Conservation (phyloP, 352 stramenopile genomes). For the Elongisporangium prolatum region DNA sequence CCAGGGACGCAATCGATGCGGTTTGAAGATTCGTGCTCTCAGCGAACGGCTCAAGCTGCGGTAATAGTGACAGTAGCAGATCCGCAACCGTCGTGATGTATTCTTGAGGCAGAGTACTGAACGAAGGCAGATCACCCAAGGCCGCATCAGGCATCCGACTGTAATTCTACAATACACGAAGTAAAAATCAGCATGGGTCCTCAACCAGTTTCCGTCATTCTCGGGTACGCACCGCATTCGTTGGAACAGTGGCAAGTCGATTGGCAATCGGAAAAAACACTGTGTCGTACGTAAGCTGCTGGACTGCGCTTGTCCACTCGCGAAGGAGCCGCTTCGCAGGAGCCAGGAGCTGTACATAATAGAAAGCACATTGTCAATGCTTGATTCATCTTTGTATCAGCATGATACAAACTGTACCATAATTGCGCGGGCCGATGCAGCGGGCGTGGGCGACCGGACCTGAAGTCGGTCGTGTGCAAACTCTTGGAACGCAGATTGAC, state of each 20-base stretch:
- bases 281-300: conserved; percentile 70
- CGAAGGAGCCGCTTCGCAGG: conserved; percentile 36
- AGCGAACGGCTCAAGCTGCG: conserved; percentile 77
- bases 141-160: conserved; percentile 32
- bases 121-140: conserved; percentile 59
- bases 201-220: not conserved
- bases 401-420: too few relatives aligned
- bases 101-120: conserved; percentile 77
- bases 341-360: conserved; percentile 32
- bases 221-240: conserved; percentile 31
- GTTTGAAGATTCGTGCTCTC: conserved; percentile 59
- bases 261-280: conserved; percentile 59
- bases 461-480: conserved; percentile 38
- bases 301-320: conserved; percentile 45
- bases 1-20: conserved; percentile 46
- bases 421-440: conserved; percentile 6
- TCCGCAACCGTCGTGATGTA: conserved; percentile 84
- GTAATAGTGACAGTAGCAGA: conserved; percentile 69
- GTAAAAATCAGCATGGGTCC: not conserved
- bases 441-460: conserved; percentile 4
- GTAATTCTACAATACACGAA: conserved; percentile 31
- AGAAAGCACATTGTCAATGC: not conserved
- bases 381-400: too few relatives aligned
- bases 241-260: conserved; percentile 38
- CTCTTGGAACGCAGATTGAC: conserved; percentile 39